A percentile compares a stretch with the other conserved stretches of the same genome.
Evolutionary conservation across 352 stramenopile species (phyloP).

Genomic region (Phytophthora lateralis): DNA sequence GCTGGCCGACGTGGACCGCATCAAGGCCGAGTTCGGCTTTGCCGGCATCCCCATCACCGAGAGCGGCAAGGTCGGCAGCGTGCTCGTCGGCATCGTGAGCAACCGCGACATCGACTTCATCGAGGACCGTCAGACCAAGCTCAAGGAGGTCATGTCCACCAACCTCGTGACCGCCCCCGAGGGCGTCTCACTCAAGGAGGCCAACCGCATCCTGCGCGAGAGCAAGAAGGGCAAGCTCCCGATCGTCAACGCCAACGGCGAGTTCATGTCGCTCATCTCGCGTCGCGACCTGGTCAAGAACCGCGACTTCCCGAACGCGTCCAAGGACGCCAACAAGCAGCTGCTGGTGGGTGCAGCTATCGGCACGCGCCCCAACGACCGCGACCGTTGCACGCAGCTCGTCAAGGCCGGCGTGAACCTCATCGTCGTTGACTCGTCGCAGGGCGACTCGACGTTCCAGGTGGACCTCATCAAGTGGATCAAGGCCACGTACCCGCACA

Average conservation of each 20-base stretch:
- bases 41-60: slow-evolving; percentile 99
- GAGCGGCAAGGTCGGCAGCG: slow-evolving; percentile 96
- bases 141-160: slow-evolving; percentile 89
- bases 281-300: slow-evolving; percentile 98
- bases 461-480: slow-evolving; percentile 94
- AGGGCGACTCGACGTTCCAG: slow-evolving; percentile 97
- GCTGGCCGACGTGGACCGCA: slow-evolving; percentile 94
- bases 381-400: slow-evolving; percentile 90
- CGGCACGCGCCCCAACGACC: slow-evolving; percentile 97
- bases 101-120: slow-evolving; percentile 99
- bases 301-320: slow-evolving; percentile 96
- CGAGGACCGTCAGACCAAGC: slow-evolving; percentile 90
- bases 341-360: slow-evolving; percentile 98
- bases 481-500: slow-evolving; percentile 94
- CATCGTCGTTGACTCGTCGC: slow-evolving; percentile 99
- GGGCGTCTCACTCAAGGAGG: slow-evolving; percentile 94
- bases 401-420: slow-evolving; percentile 98
- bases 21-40: slow-evolving; percentile 97
- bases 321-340: slow-evolving; percentile 98
- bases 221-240: slow-evolving; percentile 99
- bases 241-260: slow-evolving; percentile 97
- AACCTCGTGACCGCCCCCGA: slow-evolving; percentile 95
- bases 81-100: slow-evolving; percentile 98
- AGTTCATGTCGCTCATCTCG: slow-evolving; percentile 99
- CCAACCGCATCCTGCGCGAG: slow-evolving; percentile 97